These are phyloP conservation scores for Rubia balearica DNA, from an alignment of 305 asterid genomes.

Conservation along the genomic window DNA sequence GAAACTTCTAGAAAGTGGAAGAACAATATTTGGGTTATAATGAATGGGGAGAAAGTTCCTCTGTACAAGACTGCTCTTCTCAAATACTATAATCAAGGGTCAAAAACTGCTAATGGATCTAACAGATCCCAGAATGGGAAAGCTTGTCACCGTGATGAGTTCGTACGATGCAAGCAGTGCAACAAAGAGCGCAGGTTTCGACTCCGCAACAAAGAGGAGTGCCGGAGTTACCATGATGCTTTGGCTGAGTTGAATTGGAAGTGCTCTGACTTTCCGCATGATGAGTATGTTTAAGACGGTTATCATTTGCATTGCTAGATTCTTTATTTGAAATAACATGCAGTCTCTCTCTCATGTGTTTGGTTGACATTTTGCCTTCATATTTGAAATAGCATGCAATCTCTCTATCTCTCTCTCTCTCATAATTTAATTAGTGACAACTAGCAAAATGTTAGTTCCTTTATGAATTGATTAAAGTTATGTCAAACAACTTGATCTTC, in stretches of 20 bases:
- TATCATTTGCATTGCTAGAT: not conserved
- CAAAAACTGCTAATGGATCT: slow-evolving; percentile 35
- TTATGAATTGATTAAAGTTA: not conserved
- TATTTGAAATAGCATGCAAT: not conserved
- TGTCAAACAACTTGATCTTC: not conserved
- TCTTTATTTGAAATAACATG: not conserved
- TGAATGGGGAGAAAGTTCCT: slow-evolving; percentile 44
- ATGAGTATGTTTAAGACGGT: slow-evolving; percentile 29
- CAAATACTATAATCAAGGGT: slow-evolving; percentile 38
- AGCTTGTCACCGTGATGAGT: slow-evolving; percentile 44
- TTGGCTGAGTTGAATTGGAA: slow-evolving; percentile 43
- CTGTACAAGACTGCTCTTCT: slow-evolving; percentile 38
- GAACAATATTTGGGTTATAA: slow-evolving; percentile 42
- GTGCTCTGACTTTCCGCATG: slow-evolving; percentile 57
- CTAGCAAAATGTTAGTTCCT: not conserved
- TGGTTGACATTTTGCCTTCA: not conserved
- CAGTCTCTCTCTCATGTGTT: not conserved
- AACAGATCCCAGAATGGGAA: slow-evolving; percentile 26
- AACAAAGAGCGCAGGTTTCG: slow-evolving; percentile 55
- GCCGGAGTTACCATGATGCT: slow-evolving; percentile 58
- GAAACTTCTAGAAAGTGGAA: slow-evolving; percentile 52
- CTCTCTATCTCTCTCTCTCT: not conserved
- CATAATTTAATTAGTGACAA: not conserved
- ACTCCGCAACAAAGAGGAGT: slow-evolving; percentile 49
- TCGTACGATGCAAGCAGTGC: slow-evolving; percentile 43